Evolutionary conservation across 345 rosid species (phyloP).

Genomic region (Euphorbia tirucalli): DNA sequence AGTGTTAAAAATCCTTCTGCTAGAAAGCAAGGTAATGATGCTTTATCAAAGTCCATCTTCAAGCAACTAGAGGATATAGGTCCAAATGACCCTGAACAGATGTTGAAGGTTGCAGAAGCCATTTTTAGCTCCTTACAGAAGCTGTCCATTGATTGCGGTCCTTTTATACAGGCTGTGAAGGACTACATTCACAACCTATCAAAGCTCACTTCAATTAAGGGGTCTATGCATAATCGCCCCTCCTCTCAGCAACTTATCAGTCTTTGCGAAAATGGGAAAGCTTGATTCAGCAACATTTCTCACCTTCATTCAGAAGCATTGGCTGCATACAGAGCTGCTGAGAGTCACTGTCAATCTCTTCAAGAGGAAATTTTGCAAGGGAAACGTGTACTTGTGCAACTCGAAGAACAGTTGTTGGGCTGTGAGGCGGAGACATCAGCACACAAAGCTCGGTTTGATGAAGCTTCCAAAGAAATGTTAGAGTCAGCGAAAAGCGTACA

Average conservation of each 20-base stretch:
- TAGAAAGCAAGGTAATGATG: neutral
- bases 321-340: conserved; percentile 25
- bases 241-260: conserved; percentile 27
- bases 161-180: conserved; percentile 5
- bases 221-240: neutral
- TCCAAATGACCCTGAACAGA: conserved; percentile 1
- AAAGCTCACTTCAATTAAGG: neutral
- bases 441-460: conserved; percentile 11
- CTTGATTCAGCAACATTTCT: conserved; percentile 28
- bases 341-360: conserved; percentile 20
- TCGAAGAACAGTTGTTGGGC: conserved; percentile 27
- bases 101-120: conserved; percentile 6
- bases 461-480: conserved; percentile 22
- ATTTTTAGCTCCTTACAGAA: neutral
- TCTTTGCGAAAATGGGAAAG: conserved; percentile 22
- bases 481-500: conserved; percentile 32
- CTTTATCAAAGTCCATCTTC: neutral
- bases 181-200: neutral
- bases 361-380: conserved; percentile 23
- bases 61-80: conserved; percentile 6
- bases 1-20: neutral
- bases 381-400: conserved; percentile 23
- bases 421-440: conserved; percentile 39
- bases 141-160: neutral
- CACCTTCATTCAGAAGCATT: conserved; percentile 26